Evolutionary conservation across 208 protist species (phyloP), one percentile per base, ranked within the genome.

Genomic region (Trypanosoma boissoni): DNA sequence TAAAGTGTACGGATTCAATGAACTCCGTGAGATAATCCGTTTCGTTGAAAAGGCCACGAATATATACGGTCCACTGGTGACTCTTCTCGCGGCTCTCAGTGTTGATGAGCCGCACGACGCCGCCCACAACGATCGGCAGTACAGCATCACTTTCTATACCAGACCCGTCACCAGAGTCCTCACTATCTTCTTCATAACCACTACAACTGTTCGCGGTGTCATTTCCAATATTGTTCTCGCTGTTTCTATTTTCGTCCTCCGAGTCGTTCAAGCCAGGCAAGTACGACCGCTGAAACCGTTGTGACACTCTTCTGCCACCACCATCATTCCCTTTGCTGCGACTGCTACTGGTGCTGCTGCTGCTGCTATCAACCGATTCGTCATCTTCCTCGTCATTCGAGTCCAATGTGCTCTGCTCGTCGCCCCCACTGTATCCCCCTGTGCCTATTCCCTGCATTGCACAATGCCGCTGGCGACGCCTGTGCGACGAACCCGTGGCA

Each of bases 31-130:
- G 69, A 50, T 88, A 94, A 48, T 87, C 64, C 20, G 59, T 58
- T 46, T 73, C 64, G 50, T 90, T 88, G 72, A 81, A 83, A 21
- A 95, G 56, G 1, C 88, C 88, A 16, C 88, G 88, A 34, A 95
- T 70, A 64, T 95, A 95, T n/a, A 95, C 88, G 10, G 84, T 92
- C 85, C 88, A 95, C 45, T 72, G 64, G 36, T 92, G 84, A 64
- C 81, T 91, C 54, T 79, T 79, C 39, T 91, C 76, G 18, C 78
- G 67, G 67, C 69, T 86, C 32, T 86, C 80, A 20, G 64, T 69
- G 52, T 86, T 78, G 23, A 87, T 63, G 21, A 91, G 78, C 42
- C 75, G 70, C 43, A 86, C 80, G 51, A 75, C 79, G 48, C 82
- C 78, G 51, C 83, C 82, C 23, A 91, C 88, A 18, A 95, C 70